Base-by-base conservation (phyloP, 352 stramenopile species). In the Thalassiosira livingstoniorum region DNA sequence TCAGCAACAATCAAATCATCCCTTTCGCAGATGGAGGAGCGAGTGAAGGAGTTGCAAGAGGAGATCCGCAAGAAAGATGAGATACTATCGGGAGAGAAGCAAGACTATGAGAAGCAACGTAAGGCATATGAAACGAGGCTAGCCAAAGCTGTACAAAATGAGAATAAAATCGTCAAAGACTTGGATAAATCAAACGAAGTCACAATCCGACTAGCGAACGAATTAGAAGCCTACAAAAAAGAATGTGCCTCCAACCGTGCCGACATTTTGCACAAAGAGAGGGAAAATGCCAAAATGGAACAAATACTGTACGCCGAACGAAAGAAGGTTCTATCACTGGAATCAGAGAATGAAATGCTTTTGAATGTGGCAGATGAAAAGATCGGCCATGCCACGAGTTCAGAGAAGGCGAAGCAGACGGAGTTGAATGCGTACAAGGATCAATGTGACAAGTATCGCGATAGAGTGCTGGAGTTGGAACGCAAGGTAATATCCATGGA, bases 321-420 rank as follows among this genome's bases (percentile, higher is more conserved):
- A 39, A 80, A 79, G 21, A 83, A 82, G 39, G 55, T 82, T 0
- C 35, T 78, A 37, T 81, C 75, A 11, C 67, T 87, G 3, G 80
- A 87, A 73, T 39, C 69, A 37, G 80, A 87, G 43, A 83, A 83
- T 39, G 27, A 83, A 61, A 87, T 83, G 75, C 54, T 87, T 15
- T 25, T 87, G 27, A 82, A 87, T 67, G 27, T 83, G 58, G 75
- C 75, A 25, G 75, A 83, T 43, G 80, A 87, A 37, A 83, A 72
- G 43, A 62, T 78, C 15, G 68, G 67, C 21, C 42, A 66, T 55
- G 75, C 60, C 29, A 75, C 37, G 15, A 73, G 51, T 79, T 37
- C 55, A 3, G 75, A 81, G 29, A 54, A 53, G 21, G 53, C 69
- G 2, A 80, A 80, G 31, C 47, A 69, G 45, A 54, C 60, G 37